Conservation (phyloP, 1,284 basidiomycete genomes). For the Tilletia caries region DNA sequence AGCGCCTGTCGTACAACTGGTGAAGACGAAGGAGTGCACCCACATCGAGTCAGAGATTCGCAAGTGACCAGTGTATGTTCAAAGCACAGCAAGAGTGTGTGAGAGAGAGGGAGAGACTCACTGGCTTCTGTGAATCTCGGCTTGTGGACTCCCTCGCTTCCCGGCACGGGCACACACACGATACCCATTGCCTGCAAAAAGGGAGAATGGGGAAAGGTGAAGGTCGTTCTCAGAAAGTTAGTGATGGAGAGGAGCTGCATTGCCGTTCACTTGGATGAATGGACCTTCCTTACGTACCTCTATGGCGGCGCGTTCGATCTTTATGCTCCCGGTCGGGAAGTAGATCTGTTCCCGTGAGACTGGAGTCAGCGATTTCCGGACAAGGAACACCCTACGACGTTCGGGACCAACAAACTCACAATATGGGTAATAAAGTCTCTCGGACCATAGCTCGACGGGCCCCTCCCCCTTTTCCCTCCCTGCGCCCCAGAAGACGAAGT, state of each 20-base stretch:
- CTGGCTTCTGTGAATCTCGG: constrained; percentile 13
- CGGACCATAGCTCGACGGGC: constrained; percentile 26
- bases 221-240: not conserved
- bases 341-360: constrained; percentile 58
- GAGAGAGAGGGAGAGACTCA: not conserved
- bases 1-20: too few species aligned
- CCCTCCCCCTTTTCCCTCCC: not conserved
- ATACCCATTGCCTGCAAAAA: constrained; percentile 20
- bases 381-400: not conserved
- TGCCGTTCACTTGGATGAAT: too few species aligned
- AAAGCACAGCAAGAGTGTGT: too few species aligned
- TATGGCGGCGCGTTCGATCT: constrained; percentile 8
- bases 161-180: constrained; percentile 15
- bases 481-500: constrained; percentile 63
- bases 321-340: constrained; percentile 59
- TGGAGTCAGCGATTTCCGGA: not conserved
- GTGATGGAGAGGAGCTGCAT: not conserved
- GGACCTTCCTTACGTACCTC: not conserved
- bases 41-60: too few species aligned
- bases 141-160: not conserved
- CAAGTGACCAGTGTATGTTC: too few species aligned
- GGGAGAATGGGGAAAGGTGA: not conserved
- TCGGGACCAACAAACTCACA: not conserved
- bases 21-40: too few species aligned
- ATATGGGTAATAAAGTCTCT: constrained; percentile 69